phyloP scores from a whole-genome alignment of 2,329 filamentous ascomycete species.

The Helminthosporium solani region DNA sequence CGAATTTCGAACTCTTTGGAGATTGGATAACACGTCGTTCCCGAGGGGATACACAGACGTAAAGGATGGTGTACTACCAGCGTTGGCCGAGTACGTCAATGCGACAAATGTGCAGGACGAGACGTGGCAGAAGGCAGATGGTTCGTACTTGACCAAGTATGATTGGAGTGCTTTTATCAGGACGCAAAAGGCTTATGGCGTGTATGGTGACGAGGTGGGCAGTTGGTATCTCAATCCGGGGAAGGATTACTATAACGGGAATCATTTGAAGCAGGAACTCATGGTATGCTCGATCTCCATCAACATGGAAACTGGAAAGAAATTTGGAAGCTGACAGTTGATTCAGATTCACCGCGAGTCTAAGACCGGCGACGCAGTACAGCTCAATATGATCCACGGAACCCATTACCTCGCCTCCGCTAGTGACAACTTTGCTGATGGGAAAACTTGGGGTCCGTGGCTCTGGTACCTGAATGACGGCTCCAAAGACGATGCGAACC shows the following conservation, averaged over 20 bases:
- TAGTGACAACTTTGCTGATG: constrained; percentile 36
- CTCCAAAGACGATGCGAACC: constrained; percentile 46
- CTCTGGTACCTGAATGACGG: constrained; percentile 51
- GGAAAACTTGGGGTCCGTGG: constrained; percentile 43
- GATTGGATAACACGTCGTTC: constrained; percentile 53
- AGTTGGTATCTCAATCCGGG: constrained; percentile 55
- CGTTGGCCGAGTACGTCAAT: constrained; percentile 45
- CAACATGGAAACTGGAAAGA: background rate
- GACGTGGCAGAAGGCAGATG: constrained; percentile 53
- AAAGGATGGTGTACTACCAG: constrained; percentile 49
- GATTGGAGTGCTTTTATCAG: constrained; percentile 47
- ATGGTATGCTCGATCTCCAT: constrained; percentile 36
- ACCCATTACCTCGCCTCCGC: constrained; percentile 43
- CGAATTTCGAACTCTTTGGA: constrained; percentile 54
- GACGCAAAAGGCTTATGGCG: constrained; percentile 50
- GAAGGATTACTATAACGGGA: constrained; percentile 56
- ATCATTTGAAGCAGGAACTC: constrained; percentile 56
- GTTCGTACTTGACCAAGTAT: constrained; percentile 56
- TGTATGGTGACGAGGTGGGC: constrained; percentile 52
- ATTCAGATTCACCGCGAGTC: constrained; percentile 51
- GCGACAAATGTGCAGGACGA: constrained; percentile 56
- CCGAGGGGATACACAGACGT: constrained; percentile 49
- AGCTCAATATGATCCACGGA: constrained; percentile 58
- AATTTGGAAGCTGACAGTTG: constrained; percentile 1
- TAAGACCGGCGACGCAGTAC: constrained; percentile 52